Base-by-base conservation (phyloP, 2,329 filamentous ascomycete species). In the Phaeophleospora eucalypticola region DNA sequence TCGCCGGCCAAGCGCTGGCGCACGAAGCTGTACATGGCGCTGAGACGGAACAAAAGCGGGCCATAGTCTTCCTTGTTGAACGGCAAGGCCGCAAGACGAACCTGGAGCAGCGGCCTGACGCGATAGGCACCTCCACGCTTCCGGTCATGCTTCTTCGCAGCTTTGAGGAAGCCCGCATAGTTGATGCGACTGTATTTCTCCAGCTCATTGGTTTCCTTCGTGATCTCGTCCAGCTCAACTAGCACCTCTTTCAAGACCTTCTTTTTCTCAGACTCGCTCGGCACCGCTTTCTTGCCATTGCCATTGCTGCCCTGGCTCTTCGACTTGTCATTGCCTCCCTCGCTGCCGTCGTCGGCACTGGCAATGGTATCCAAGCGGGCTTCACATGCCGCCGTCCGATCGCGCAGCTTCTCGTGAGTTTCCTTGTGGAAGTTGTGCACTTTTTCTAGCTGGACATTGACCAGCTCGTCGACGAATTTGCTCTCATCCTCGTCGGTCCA, bases 101-200 rank as follows among this genome's bases (percentile, higher is more conserved):
- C 85, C 71, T 95, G 87, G 70, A 97, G 83, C 74, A 97, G 83
- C 20, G 93, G 90, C 18, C 89, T 83, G 58, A 97, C 86, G 66
- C 85, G 88, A 74, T 97, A 97, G 43, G 83, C 79, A 56, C 83
- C 79, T 46, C 90, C 90, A 57, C 91, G 81, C 72, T 91, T 94
- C 57, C 93, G 87, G 70, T 98, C 93, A 71, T 98, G 93, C 73
- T 98, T 98, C 82, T 98, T 98, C 46, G 89, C 89, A 39, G 95
- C 95, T 77, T 98, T 98, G 65, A 96, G 79, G 70, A 97, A 95
- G 39, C 89, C 93, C 4, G 93, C 95, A 70, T 96, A 98, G 73
- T 98, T 98, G 73, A 96, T 84, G 55, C 85, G 87, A 69, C 89
- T 93, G 72, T 93, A 98, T 68, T 88, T 93, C 71, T 95, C 93